A percentile compares a stretch with the other conserved stretches of the same genome.
Conservation (phyloP, 805 yeast species). For the Metschnikowia matae region DNA sequence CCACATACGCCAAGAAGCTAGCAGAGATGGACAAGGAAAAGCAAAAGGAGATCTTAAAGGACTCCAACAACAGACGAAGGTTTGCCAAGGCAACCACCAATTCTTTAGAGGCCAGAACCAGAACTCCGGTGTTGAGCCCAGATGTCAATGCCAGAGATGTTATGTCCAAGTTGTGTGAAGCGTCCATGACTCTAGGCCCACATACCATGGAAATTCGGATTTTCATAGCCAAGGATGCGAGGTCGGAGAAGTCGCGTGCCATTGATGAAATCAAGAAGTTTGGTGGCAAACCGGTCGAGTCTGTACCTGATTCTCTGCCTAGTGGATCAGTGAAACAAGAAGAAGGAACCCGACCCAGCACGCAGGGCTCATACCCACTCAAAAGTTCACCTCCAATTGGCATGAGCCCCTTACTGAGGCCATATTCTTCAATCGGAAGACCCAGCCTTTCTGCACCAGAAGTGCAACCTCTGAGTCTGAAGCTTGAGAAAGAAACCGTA, state of each 20-base stretch:
- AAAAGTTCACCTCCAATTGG: neutral
- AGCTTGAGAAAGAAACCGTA: too few species aligned
- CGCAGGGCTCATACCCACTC: neutral
- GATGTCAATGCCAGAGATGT: slow-evolving; percentile 66
- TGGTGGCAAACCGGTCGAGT: slow-evolving; percentile 3
- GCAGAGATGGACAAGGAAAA: slow-evolving; percentile 32
- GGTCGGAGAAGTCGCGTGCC: slow-evolving; percentile 46
- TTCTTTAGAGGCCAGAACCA: slow-evolving; percentile 17
- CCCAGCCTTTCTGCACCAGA: neutral
- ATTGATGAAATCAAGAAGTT: slow-evolving; percentile 19
- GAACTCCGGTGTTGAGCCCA: slow-evolving; percentile 34
- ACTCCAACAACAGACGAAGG: slow-evolving; percentile 14
- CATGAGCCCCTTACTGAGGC: neutral
- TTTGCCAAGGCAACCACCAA: slow-evolving; percentile 19
- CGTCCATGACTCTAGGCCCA: slow-evolving; percentile 71
- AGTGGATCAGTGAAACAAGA: neutral
- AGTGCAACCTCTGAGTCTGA: neutral
- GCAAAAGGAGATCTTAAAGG: slow-evolving; percentile 17
- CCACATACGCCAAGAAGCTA: slow-evolving; percentile 47
- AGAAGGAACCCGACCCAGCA: too few species aligned
- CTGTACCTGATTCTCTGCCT: neutral
- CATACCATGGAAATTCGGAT: slow-evolving; percentile 74
- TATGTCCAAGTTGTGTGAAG: slow-evolving; percentile 85
- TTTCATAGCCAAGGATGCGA: slow-evolving; percentile 82
- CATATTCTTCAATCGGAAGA: neutral